Conservation (phyloP, 768 basidiomycete species). For the Tulasnella sp. region DNA sequence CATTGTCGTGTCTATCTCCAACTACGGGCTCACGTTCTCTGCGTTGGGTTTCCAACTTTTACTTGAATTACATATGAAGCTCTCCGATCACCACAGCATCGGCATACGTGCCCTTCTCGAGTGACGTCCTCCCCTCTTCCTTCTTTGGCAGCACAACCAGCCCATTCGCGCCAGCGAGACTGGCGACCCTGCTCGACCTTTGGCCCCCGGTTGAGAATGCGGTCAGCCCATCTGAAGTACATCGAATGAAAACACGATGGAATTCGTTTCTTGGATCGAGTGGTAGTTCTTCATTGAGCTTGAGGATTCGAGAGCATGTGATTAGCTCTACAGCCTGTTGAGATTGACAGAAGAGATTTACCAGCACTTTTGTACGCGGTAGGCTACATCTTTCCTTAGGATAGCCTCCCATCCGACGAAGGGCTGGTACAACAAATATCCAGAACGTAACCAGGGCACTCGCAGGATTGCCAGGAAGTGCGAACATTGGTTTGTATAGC, state of each 20-base stretch:
- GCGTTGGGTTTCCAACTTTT: too few species aligned
- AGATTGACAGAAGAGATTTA: constrained; percentile 22
- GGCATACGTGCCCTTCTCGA: constrained; percentile 46
- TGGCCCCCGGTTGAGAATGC: constrained; percentile 82
- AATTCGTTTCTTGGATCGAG: constrained; percentile 71
- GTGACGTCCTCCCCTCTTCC: constrained; percentile 26
- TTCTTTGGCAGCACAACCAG: constrained; percentile 53
- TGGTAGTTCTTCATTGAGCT: constrained; percentile 37
- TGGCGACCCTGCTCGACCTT: constrained; percentile 70
- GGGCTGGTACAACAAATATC: constrained; percentile 71
- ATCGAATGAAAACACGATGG: constrained; percentile 57
- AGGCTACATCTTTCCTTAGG: constrained; percentile 39
- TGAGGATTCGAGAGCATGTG: neutral
- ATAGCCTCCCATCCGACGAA: constrained; percentile 64
- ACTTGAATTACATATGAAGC: constrained; percentile 20
- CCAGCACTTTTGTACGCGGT: constrained; percentile 54
- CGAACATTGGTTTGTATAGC: constrained; percentile 55
- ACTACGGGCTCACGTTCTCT: too few species aligned
- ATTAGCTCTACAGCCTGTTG: neutral
- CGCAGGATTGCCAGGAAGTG: constrained; percentile 82
- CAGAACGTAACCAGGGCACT: constrained; percentile 79
- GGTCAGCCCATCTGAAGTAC: constrained; percentile 37
- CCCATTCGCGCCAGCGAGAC: constrained; percentile 70
- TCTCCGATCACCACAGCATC: constrained; percentile 63
- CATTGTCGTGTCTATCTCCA: too few species aligned